Conservation (phyloP, 192 early-diverging fungal species). For the Allomyces macrogynus region DNA sequence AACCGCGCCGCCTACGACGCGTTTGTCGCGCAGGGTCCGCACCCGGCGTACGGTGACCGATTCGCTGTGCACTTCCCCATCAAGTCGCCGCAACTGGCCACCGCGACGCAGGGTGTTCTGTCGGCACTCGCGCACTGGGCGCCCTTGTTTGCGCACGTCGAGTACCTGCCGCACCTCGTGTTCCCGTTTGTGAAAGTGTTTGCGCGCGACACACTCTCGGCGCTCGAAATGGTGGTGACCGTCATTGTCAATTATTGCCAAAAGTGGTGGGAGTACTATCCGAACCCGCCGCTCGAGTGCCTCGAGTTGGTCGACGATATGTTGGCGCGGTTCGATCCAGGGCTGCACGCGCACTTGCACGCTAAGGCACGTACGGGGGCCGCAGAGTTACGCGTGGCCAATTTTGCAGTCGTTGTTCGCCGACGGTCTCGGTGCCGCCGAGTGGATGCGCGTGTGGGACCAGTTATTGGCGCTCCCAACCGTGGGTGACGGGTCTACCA, state of each 20-base stretch:
- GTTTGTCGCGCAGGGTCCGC: slow-evolving; percentile 20
- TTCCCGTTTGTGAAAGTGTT: slow-evolving; percentile 39
- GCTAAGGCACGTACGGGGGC: slow-evolving; percentile 14
- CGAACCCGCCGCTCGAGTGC: slow-evolving; percentile 35
- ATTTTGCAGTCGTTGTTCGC: slow-evolving; percentile 25
- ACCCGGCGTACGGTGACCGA: slow-evolving; percentile 13
- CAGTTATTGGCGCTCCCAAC: slow-evolving; percentile 22
- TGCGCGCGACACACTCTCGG: slow-evolving; percentile 25
- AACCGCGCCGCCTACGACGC: slow-evolving; percentile 28
- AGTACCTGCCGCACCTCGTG: slow-evolving; percentile 32
- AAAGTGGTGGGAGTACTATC: slow-evolving; percentile 49
- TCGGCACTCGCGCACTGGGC: slow-evolving; percentile 36
- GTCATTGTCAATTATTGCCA: slow-evolving; percentile 38
- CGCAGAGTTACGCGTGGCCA: slow-evolving; percentile 27
- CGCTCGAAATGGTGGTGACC: slow-evolving; percentile 31
- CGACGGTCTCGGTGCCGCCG: slow-evolving; percentile 16
- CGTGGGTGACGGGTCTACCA: background rate
- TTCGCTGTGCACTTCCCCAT: slow-evolving; percentile 20
- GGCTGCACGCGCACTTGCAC: slow-evolving; percentile 24
- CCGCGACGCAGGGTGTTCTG: slow-evolving; percentile 11
- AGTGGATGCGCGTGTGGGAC: slow-evolving; percentile 35
- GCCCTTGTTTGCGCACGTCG: slow-evolving; percentile 33
- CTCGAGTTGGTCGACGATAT: slow-evolving; percentile 29
- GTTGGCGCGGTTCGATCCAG: slow-evolving; percentile 23
- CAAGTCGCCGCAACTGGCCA: background rate